phyloP scores from a whole-genome alignment of 2,329 filamentous ascomycete genomes.

The Penicillium sp. region DNA sequence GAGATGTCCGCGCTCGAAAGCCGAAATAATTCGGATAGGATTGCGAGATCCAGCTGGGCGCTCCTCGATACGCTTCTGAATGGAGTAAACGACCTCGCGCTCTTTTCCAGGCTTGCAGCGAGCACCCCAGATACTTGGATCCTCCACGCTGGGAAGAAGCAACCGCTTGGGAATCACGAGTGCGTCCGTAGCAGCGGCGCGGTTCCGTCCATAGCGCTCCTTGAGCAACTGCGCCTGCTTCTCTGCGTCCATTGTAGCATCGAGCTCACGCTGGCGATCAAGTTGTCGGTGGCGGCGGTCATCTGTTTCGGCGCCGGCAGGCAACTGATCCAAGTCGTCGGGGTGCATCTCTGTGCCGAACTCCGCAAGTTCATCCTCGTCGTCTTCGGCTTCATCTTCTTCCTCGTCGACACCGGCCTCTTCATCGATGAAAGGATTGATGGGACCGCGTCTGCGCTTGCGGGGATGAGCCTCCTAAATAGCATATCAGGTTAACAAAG shows the following conservation, averaged over 20 bases:
- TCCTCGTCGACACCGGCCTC: conserved; percentile 96
- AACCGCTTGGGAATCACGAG: conserved; percentile 78
- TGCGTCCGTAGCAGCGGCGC: conserved; percentile 63
- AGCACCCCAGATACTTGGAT: conserved; percentile 93
- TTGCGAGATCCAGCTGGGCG: conserved; percentile 67
- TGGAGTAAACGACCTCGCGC: conserved; percentile 78
- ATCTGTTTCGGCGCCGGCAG: conserved; percentile 72
- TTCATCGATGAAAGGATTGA: conserved; percentile 90
- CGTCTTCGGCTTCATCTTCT: conserved; percentile 82
- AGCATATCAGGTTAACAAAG: conserved; percentile 8
- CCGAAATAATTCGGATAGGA: conserved; percentile 77
- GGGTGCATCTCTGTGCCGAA: conserved; percentile 87
- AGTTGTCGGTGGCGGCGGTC: conserved; percentile 91
- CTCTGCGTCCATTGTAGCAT: conserved; percentile 85
- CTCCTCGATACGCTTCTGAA: conserved; percentile 86
- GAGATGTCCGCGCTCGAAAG: conserved; percentile 80
- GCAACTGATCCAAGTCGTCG: conserved; percentile 75
- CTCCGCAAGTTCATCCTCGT: conserved; percentile 79
- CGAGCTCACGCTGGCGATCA: conserved; percentile 82
- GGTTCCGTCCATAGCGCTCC: conserved; percentile 80
- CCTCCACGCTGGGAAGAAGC: conserved; percentile 85
- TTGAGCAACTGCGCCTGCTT: conserved; percentile 83
- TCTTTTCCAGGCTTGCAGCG: conserved; percentile 95
- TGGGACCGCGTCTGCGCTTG: conserved; percentile 70
- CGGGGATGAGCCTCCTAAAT: conserved; percentile 59